These are phyloP conservation scores for Myriosclerotinia duriaeana DNA, from an alignment of 2,329 filamentous ascomycete species.

Conservation along the genomic window DNA sequence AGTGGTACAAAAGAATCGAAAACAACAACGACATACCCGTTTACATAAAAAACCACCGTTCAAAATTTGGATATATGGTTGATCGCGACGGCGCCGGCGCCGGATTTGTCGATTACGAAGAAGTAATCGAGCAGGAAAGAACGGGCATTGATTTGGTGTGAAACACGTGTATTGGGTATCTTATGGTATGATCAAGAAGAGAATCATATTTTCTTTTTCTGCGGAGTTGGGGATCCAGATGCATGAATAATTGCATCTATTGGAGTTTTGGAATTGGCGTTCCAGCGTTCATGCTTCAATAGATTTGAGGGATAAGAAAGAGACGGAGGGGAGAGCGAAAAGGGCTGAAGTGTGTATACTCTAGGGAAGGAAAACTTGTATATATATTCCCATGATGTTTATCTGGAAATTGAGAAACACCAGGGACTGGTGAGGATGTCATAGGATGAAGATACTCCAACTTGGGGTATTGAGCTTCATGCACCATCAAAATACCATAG, in stretches of 20 bases:
- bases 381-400: neutral
- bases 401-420: neutral
- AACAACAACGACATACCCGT: slow-evolving; percentile 46
- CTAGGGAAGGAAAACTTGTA: neutral
- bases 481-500: neutral
- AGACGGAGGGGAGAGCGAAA: too few relatives aligned
- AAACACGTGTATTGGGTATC: neutral
- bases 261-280: neutral
- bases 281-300: too few relatives aligned
- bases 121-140: neutral
- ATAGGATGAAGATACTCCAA: neutral
- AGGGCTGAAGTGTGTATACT: neutral
- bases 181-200: neutral
- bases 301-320: neutral
- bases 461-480: neutral
- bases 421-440: neutral
- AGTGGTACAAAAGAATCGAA: slow-evolving; percentile 42
- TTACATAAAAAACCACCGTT: slow-evolving; percentile 40
- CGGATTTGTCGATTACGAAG: slow-evolving; percentile 31
- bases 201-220: neutral
- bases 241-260: neutral
- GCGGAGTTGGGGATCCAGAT: neutral
- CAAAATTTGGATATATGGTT: slow-evolving; percentile 32
- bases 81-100: slow-evolving; percentile 31
- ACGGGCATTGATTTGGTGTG: neutral